These are phyloP conservation scores for Capsicum chinense DNA, from an alignment of 257 asterid species.

Conservation along the genomic window DNA sequence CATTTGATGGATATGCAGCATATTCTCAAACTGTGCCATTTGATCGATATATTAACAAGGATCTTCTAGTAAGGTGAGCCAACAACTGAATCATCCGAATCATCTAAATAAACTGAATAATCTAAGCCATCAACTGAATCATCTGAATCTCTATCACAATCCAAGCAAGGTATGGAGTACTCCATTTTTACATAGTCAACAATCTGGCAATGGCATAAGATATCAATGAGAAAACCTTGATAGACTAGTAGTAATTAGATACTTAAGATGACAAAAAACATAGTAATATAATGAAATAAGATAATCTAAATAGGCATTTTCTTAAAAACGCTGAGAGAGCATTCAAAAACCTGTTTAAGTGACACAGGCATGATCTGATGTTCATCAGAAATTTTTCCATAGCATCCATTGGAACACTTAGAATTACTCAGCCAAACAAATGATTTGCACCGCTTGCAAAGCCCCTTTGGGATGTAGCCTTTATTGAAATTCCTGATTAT, in stretches of 20 bases:
- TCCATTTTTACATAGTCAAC: slow-evolving; percentile 55
- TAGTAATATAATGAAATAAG: not conserved
- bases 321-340: not conserved
- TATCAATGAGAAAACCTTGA: not conserved
- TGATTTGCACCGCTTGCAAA: slow-evolving; percentile 60
- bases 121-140: slow-evolving; percentile 49
- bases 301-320: not conserved
- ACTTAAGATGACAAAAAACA: slow-evolving; percentile 11
- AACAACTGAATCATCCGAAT: slow-evolving; percentile 38
- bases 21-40: not conserved
- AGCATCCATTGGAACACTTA: slow-evolving; percentile 44
- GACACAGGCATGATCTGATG: slow-evolving; percentile 61
- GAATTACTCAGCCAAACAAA: slow-evolving; percentile 65
- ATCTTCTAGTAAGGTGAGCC: slow-evolving; percentile 29
- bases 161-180: slow-evolving; percentile 44
- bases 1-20: slow-evolving; percentile 13
- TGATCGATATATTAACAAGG: slow-evolving; percentile 14
- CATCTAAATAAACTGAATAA: slow-evolving; percentile 42
- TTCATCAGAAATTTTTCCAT: slow-evolving; percentile 29
- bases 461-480: slow-evolving; percentile 59
- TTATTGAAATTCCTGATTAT: slow-evolving; percentile 50
- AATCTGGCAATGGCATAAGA: slow-evolving; percentile 54
- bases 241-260: not conserved
- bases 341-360: slow-evolving; percentile 52
- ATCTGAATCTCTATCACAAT: slow-evolving; percentile 65